Base-by-base conservation (phyloP, 1,284 basidiomycete species). In the Fistulina hepatica region DNA sequence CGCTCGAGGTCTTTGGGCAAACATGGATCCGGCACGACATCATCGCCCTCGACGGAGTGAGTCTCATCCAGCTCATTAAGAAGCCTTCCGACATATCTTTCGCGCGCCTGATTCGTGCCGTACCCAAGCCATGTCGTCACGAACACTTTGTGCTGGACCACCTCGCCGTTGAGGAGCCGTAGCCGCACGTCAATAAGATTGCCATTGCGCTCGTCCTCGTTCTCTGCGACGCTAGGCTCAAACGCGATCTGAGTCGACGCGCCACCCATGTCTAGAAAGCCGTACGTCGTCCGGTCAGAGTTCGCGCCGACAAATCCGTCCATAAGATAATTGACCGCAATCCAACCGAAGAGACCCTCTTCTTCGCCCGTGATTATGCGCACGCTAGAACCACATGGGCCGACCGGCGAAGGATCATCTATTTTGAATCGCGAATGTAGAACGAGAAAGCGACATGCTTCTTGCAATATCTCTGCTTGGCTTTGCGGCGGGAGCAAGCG, bases 161-260 rank as follows among this genome's bases (percentile, higher is more conserved):
- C 81, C 52, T 83, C 74, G 4, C 94, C 93, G 22, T 82, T 76
- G 27, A 98, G 59, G 34, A 95, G 68, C 41, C 86, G 73, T 34
- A 98, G 57, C 16, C 79, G 71, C 23, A 99, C 88, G 43, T 82
- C 77, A 28, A 83, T 72, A n/a, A 95, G 64, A 41, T 81, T 73
- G 33, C 75, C 69, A 41, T 81, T 73, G 33, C 75, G 69, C 19
- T 70, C 50, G 40, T 67, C 67, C 30, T 57, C 61, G 44, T 63
- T 66, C 50, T 77, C 77, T 35, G 67, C 64, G 12, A 56, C 51
- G 37, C 71, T 73, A 5, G 81, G 83, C 56, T 92, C 92, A 53
- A 98, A 98, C 2, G 95, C 95, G 45, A 98, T 94, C 59, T 98
- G 94, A 7, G 94, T 97, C 21, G 91, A 95, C 15, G 95, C 94